Evolutionary conservation across 345 rosid species (phyloP), one percentile per base, ranked within the genome.

Genomic region (Turnera subulata): DNA sequence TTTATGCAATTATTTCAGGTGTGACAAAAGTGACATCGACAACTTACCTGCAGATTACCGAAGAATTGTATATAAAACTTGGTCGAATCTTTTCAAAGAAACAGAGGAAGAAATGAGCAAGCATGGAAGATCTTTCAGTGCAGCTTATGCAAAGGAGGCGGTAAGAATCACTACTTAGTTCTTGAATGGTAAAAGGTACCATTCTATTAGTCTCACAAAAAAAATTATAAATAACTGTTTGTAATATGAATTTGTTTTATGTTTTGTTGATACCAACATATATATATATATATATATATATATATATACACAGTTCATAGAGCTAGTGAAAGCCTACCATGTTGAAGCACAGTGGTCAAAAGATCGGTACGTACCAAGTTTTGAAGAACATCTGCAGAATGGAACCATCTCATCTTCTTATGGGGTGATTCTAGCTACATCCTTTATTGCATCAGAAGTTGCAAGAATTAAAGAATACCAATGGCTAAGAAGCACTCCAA

Each of bases 401-500:
- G 67, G 50, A 35, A 17, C 50, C n/a, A n/a, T 8, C 13, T 11
- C 65, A 40, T 6, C 18, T 14, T 0, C 17, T 42, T 32, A 17
- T 50, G 6, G 35, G 1, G 17, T 48, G n/a, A 38, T 63, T 10
- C 1, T 40, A 0, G n/a, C 52, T 1, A 1, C 50, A 21, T 14
- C 24, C 6, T 42, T 50, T 20, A 2, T 65, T 11, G 70, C 52
- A n/a, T 19, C 57, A 39, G 38, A 23, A 43, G 42, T 11, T 29
- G 63, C 57, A 57, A 37, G 58, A 5, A 14, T 6, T 5, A 11
- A 50, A 15, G 58, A 44, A 16, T 65, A 18, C 21, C 17, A 58
- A 24, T 50, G 70, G 63, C 39, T 65, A 18, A 6, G 6, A 43
- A 33, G 5, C 17, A 14, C 5, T 14, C 63, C 67, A 1, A 68